Evolutionary conservation across 345 rosid species (phyloP).

Genomic region (Pistacia atlantica): DNA sequence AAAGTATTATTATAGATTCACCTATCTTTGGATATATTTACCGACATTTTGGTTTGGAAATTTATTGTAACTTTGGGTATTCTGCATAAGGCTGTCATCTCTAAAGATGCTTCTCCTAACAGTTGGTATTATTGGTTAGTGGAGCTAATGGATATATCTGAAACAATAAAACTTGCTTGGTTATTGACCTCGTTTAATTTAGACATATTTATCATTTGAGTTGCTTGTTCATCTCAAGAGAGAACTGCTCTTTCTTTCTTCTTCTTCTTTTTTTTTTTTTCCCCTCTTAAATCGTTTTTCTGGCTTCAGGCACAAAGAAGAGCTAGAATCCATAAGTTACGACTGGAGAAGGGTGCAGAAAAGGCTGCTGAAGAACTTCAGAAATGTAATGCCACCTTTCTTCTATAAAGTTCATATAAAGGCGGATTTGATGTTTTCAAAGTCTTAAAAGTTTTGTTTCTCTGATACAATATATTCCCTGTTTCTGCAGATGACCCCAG

Average conservation of each 20-base stretch:
- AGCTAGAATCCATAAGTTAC: slow-evolving; percentile 74
- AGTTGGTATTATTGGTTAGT: background rate
- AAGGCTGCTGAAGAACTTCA: slow-evolving; percentile 79
- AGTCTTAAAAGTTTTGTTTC: slow-evolving; percentile 8
- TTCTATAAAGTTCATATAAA: slow-evolving; percentile 13
- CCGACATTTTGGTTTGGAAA: background rate
- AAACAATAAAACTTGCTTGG: background rate
- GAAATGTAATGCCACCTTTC: slow-evolving; percentile 52
- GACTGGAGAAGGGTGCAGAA: slow-evolving; percentile 85
- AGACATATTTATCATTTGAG: background rate
- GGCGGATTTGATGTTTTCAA: slow-evolving; percentile 2
- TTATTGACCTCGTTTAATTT: background rate
- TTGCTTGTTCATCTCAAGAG: background rate
- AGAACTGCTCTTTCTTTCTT: background rate
- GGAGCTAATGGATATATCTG: background rate
- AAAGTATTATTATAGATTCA: background rate
- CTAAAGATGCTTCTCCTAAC: background rate
- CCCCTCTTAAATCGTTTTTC: background rate
- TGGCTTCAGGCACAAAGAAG: slow-evolving; percentile 61
- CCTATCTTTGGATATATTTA: background rate
- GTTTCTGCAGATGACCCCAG: slow-evolving; percentile 75
- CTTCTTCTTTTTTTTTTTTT: background rate
- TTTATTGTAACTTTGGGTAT: background rate
- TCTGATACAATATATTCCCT: slow-evolving; percentile 13
- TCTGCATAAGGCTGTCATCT: background rate